Base-by-base conservation (phyloP, 495 filamentous ascomycete genomes). In the Penicillium manginii region DNA sequence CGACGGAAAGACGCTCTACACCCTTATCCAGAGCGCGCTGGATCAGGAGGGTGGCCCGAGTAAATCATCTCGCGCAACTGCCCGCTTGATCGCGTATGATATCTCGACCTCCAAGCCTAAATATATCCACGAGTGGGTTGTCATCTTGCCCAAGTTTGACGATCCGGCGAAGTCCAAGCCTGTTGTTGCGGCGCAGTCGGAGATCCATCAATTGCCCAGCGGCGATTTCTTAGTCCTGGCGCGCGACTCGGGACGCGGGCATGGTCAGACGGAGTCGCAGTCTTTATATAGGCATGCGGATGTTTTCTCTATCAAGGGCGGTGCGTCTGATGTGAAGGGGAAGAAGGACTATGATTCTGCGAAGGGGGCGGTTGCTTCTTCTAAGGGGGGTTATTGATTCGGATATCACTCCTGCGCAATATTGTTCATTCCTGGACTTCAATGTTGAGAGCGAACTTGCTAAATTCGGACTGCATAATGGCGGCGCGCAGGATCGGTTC, bases 281-380 rank as follows among this genome's bases (percentile, higher is more conserved):
- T 87, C 83, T 32, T 62, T 86, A 10, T 92, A 91, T 71, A 86
- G 90, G 19, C 88, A 92, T 54, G 84, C 85, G 21, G 90, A 93
- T 64, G 73, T 94, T 15, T 84, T 93, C 68, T 86, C 89, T 60
- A 82, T 92, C 59, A 52, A 63, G 6, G 58, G 60, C 0, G 86
- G 85, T 8, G 50, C 50, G n/a, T 91, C 88, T 0, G 77, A 92
- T 75, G 77, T 93, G 64, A 85, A 83, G 67, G 81, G 81, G 1
- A 58, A 59, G 14, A 78, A 73, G 35, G 18, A 66, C 21, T 81
- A 84, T 60, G 86, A 91, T 69, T 77, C 64, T 14, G 65, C 64
- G 11, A 73, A 62, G 21, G 82, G 80, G n/a, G 62, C 76, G 11
- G 79, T 87, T 62, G 83, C 84, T 5, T 74, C 73, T 45, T 62